Base-by-base conservation (phyloP, 495 filamentous ascomycete genomes). In the Hypoxylon fragiforme region DNA sequence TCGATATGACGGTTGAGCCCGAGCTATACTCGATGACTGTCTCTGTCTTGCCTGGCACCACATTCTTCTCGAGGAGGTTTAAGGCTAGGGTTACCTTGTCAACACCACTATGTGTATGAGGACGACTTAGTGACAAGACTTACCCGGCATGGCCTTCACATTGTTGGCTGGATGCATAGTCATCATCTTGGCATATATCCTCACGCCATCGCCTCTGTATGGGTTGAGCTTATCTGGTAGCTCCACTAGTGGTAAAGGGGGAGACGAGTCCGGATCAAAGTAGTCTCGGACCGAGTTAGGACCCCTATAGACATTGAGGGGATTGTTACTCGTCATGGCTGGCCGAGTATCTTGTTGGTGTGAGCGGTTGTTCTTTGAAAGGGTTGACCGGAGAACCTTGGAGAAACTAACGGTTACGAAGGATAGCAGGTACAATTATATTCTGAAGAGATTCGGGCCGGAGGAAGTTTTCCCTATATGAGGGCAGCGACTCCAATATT, bases 171-270 rank as follows among this genome's bases (percentile, higher is more conserved):
- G 82, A 50, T 81, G 77, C 69, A 76, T 74, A 13, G 78, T 82
- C 73, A 85, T 75, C 79, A 85, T 78, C 68, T 85, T 85, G 11
- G 81, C 81, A 57, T 81, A 85, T 42, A 85, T 82, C 13, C 81
- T 74, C 8, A 85, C 79, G 3, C 78, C 79, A 78, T 85, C 80
- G 19, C 73, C 22, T 20, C 72, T 64, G 40, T 75, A 79, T 7
- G 82, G 81, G 50, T 85, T 85, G 50, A 85, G 63, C 32, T 71
- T 60, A 26, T 70, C 69, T 5, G 82, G 82, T 3, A 85, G 66
- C 65, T 85, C 82, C 12, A 85, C 81, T 7, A 85, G 70, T 7
- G 82, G 82, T 15, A 85, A 50, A 2, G 79, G 79, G 16, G 82
- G 82, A 37, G 74, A 69, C 7, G 63, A 69, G 42, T 84, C 80